These are phyloP conservation scores for Fusarium camptoceras DNA, from an alignment of 2,329 filamentous ascomycete species.

Conservation along the genomic window DNA sequence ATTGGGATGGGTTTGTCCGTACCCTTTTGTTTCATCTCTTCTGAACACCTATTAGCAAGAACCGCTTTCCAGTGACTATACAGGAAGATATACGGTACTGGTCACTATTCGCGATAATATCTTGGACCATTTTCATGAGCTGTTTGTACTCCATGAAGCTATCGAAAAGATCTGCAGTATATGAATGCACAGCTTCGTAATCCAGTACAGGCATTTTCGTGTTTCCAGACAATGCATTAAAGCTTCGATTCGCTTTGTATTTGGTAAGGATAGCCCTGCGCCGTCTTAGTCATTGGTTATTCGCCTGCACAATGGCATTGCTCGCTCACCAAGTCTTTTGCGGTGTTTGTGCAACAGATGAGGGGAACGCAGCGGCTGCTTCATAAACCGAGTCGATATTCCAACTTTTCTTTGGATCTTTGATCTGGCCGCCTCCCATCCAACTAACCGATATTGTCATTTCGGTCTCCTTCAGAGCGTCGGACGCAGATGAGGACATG, in stretches of 20 bases:
- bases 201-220: too few species aligned
- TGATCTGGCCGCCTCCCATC: constrained; percentile 7
- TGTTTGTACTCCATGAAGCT: constrained; percentile 30
- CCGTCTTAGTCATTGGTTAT: too few species aligned
- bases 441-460: constrained; percentile 5
- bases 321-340: constrained; percentile 19
- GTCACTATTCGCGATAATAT: not conserved
- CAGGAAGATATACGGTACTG: not conserved
- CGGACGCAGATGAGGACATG: not conserved
- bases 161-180: constrained; percentile 18
- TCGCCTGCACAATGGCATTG: too few species aligned
- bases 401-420: not conserved
- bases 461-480: constrained; percentile 5
- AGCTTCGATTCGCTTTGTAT: constrained; percentile 1
- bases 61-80: not conserved
- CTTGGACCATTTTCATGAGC: not conserved
- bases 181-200: constrained; percentile 1
- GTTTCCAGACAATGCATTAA: too few species aligned
- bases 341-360: not conserved
- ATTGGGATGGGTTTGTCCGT: not conserved
- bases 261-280: constrained; percentile 29
- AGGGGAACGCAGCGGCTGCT: not conserved
- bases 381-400: not conserved
- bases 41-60: too few species aligned
- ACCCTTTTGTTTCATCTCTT: too few species aligned